Conservation (phyloP, 495 filamentous ascomycete genomes). For the Venustampulla echinocandica region DNA sequence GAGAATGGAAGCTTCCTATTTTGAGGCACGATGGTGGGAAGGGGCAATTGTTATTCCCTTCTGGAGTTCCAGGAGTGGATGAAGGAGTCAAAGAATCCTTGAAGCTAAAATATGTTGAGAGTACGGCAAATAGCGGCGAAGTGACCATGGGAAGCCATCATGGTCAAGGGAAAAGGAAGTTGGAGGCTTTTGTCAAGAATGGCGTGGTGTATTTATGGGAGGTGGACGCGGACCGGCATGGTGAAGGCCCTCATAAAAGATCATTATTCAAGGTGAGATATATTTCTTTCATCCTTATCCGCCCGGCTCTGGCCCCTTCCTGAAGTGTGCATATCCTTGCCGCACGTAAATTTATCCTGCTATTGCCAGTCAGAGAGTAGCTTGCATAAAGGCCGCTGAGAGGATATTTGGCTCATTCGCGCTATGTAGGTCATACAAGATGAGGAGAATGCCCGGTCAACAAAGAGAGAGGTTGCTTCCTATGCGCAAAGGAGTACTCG, state of each 20-base stretch:
- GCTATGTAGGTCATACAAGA: background rate
- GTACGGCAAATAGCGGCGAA: too few relatives aligned
- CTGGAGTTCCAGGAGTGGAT: too few relatives aligned
- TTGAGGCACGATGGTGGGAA: background rate
- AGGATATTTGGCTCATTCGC: background rate
- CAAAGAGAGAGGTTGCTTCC: constrained; percentile 9
- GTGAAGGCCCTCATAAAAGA: background rate
- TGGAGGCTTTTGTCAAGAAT: constrained; percentile 2
- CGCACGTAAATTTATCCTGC: too few relatives aligned
- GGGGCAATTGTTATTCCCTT: background rate
- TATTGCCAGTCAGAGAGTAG: too few relatives aligned
- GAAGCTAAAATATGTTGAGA: too few relatives aligned
- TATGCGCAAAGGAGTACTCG: constrained; percentile 4
- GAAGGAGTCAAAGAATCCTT: too few relatives aligned
- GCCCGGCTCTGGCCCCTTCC: too few relatives aligned
- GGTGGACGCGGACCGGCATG: background rate
- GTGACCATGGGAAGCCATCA: too few relatives aligned
- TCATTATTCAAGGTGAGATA: constrained; percentile 3
- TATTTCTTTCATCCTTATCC: too few relatives aligned
- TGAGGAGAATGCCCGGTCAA: background rate
- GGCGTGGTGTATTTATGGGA: constrained; percentile 8
- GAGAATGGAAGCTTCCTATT: constrained; percentile 2
- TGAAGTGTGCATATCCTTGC: too few relatives aligned
- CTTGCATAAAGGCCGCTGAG: background rate
- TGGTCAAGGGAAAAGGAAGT: too few relatives aligned